A percentile compares a stretch with the other conserved stretches of the same genome.
Evolutionary conservation across 495 filamentous ascomycete species (phyloP).

Genomic region (Daldinia vernicosa): DNA sequence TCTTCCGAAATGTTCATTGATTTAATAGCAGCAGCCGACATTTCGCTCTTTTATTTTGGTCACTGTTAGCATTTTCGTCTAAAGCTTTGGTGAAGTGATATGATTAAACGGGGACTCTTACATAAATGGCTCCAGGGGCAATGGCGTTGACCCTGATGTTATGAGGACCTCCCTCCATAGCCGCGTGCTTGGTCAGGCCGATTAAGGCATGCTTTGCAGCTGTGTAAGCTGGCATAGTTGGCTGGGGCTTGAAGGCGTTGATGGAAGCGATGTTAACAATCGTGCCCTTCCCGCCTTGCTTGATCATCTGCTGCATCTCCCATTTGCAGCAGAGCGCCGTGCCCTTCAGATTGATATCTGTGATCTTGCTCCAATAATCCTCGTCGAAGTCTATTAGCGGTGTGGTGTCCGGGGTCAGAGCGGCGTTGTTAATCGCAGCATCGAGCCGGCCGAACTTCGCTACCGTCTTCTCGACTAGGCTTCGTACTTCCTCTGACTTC

Average conservation of each 20-base stretch:
- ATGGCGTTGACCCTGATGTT: constrained; percentile 77
- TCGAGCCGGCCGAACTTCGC: constrained; percentile 64
- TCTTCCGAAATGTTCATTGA: neutral
- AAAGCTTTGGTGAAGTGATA: neutral
- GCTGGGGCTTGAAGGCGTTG: constrained; percentile 59
- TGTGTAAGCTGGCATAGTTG: constrained; percentile 71
- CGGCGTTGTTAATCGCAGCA: constrained; percentile 74
- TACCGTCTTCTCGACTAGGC: constrained; percentile 56
- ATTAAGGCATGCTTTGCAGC: constrained; percentile 72
- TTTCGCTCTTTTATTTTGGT: neutral
- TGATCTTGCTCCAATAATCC: constrained; percentile 53
- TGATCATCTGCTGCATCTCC: constrained; percentile 60
- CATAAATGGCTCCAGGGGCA: constrained; percentile 64
- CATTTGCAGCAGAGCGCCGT: constrained; percentile 59
- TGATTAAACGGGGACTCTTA: constrained; percentile 16
- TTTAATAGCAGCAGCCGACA: neutral
- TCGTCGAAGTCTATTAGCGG: constrained; percentile 50
- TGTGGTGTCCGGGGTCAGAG: constrained; percentile 69
- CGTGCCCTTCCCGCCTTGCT: constrained; percentile 63
- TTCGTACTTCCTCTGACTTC: constrained; percentile 39
- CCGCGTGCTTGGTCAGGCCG: constrained; percentile 74
- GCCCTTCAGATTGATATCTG: constrained; percentile 58
- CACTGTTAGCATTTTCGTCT: neutral
- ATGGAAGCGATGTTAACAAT: neutral
- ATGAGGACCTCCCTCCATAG: constrained; percentile 73